Conservation (phyloP, 176 grass and related monocot genomes). For the Eleusine indica region DNA sequence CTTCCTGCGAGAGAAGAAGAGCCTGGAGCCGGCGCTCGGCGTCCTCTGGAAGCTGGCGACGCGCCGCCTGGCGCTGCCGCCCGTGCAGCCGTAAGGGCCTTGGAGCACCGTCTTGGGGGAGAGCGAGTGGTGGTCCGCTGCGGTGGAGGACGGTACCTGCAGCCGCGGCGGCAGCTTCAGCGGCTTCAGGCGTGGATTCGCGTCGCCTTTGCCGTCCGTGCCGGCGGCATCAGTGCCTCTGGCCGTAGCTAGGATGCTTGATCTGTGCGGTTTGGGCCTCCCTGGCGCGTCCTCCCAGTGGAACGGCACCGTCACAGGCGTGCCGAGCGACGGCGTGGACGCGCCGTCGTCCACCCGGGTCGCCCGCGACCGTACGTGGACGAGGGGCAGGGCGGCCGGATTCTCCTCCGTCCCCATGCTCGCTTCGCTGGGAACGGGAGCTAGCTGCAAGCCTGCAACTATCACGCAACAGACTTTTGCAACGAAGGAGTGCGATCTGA, state of each 20-base stretch:
- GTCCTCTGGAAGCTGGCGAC: background rate
- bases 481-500: background rate
- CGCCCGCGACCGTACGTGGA: background rate
- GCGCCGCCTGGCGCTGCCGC: constrained; percentile 9
- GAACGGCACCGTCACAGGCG: constrained; percentile 60
- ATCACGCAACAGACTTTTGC: background rate
- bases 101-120: constrained; percentile 36
- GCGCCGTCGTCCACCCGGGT: constrained; percentile 5
- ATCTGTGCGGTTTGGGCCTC: constrained; percentile 42
- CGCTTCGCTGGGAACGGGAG: background rate
- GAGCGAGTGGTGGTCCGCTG: background rate
- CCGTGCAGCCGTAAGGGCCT: constrained; percentile 11
- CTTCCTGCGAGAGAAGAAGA: constrained; percentile 42
- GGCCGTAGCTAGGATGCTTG: background rate
- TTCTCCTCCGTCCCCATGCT: constrained; percentile 1
- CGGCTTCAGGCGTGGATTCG: background rate
- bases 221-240: too few species aligned
- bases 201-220: background rate
- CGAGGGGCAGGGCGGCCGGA: constrained; percentile 13
- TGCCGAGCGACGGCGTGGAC: constrained; percentile 45
- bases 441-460: background rate
- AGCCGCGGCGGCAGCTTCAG: constrained; percentile 73
- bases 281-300: constrained; percentile 79
- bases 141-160: constrained; percentile 11
- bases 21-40: constrained; percentile 7